Evolutionary conservation across 2,329 filamentous ascomycete species (phyloP).

Genomic region (Trichoderma lentiforme): DNA sequence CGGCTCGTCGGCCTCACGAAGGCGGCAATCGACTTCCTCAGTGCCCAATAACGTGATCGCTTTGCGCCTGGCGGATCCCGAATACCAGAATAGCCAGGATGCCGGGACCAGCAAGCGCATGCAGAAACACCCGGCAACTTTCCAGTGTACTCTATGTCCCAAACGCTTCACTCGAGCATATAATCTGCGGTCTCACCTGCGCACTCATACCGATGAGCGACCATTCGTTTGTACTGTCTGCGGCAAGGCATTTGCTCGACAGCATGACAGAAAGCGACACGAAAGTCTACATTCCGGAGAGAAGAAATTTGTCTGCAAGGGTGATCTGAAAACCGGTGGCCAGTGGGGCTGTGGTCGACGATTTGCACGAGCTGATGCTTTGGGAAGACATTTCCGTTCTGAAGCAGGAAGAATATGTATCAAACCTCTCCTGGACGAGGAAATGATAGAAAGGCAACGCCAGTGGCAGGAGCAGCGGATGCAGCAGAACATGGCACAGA

Average conservation of each 20-base stretch:
- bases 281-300: constrained; percentile 95
- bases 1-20: constrained; percentile 33
- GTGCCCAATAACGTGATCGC: constrained; percentile 68
- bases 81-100: constrained; percentile 66
- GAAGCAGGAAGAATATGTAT: constrained; percentile 96
- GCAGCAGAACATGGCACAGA: constrained; percentile 61
- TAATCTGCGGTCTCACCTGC: constrained; percentile 89
- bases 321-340: constrained; percentile 76
- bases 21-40: constrained; percentile 61
- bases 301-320: constrained; percentile 97
- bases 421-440: constrained; percentile 93
- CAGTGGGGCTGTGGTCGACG: constrained; percentile 91
- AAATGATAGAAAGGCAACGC: constrained; percentile 77
- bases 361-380: constrained; percentile 91
- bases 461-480: constrained; percentile 70
- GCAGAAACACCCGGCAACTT: constrained; percentile 96
- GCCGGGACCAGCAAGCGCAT: constrained; percentile 70
- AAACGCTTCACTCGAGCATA: constrained; percentile 97
- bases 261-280: constrained; percentile 95
- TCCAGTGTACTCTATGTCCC: constrained; percentile 88
- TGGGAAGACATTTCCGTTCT: constrained; percentile 91
- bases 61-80: constrained; percentile 85
- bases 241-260: constrained; percentile 93
- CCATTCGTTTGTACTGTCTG: constrained; percentile 97
- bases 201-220: constrained; percentile 94